Conservation (phyloP, 2,329 filamentous ascomycete genomes). For the Penicillium sp. region DNA sequence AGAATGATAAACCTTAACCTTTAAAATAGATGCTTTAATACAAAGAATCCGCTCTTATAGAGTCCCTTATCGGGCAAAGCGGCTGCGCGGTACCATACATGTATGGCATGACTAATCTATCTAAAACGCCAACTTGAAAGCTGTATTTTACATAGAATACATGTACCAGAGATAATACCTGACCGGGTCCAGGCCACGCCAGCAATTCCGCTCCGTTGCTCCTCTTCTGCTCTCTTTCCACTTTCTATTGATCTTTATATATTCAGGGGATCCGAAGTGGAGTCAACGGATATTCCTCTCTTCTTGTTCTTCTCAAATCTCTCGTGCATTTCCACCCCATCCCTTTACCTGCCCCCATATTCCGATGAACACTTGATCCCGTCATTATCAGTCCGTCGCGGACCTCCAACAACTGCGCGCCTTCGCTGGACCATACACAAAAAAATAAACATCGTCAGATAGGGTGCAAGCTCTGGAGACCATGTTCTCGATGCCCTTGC, state of each 20-base stretch:
- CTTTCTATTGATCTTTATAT: background rate
- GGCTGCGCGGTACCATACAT: background rate
- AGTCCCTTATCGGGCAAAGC: conserved; percentile 12
- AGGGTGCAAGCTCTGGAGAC: background rate
- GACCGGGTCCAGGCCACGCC: conserved; percentile 19
- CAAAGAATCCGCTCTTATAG: conserved; percentile 11
- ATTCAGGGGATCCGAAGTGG: background rate
- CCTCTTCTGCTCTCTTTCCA: conserved; percentile 3
- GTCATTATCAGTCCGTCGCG: background rate
- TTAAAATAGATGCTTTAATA: background rate
- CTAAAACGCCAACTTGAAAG: background rate
- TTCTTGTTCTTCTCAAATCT: background rate
- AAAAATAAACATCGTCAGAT: background rate
- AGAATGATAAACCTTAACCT: too few species aligned
- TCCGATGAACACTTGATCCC: conserved; percentile 3
- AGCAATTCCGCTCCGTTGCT: conserved; percentile 10
- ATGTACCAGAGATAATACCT: background rate
- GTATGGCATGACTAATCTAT: background rate
- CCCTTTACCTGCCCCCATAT: background rate
- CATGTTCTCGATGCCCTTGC: conserved; percentile 22
- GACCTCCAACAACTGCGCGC: background rate
- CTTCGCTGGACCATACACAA: background rate
- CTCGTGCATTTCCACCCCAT: background rate
- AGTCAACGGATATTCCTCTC: background rate
- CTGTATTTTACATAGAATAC: conserved; percentile 7